Base-by-base conservation (phyloP, 805 yeast species). In the Tetrapisispora namnaoensis region DNA sequence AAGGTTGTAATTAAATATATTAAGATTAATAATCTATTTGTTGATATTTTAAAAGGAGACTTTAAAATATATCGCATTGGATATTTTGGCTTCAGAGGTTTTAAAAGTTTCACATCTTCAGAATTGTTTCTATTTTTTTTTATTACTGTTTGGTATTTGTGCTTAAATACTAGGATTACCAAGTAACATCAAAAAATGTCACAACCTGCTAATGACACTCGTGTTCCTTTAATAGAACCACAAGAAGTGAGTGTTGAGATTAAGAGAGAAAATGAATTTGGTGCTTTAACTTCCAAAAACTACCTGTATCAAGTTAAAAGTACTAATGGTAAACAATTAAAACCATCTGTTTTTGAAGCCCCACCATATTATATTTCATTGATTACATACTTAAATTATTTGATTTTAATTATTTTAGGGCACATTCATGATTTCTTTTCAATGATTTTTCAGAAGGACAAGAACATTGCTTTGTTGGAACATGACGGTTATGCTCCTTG, bases 401-500 rank as follows among this genome's bases (percentile, higher is more conserved):
- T 95, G 57, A 78, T 88, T 42, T 74, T 93, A 58, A 86, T 93
- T 55, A 79, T 89, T 37, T 76, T 88, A 51, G 99, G 99, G 35
- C 96, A 93, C 62, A 69, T 89, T 37, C 81, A 89, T 57, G 99
- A 93, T 69, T 91, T 82, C 65, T 76, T 88, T 51, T 96, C 95
- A 48, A 21, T 34, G 62, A 69, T 73, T 21, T 85, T 90, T 67
- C 77, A 76, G 61, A 84, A 86, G 18, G 75, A 77, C 46, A 77
- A 74, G 48, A 85, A 83, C 58, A 70, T 68, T 38, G 85, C 83
- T 54, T 73, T 90, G 50, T 67, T 83, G 46, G 91, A 86, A 60
- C 75, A 76, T 54, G 82, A 91, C 63, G 99, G 99, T 1, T 81
- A 86, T 60, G 97, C 99, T 34, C 98, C 99, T 28, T 85, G 96